Percentiles rank a stretch among this genome's conserved stretches.
Evolutionary conservation across 306 rosid genomes (phyloP).

Genomic region (Vigna trinervia): DNA sequence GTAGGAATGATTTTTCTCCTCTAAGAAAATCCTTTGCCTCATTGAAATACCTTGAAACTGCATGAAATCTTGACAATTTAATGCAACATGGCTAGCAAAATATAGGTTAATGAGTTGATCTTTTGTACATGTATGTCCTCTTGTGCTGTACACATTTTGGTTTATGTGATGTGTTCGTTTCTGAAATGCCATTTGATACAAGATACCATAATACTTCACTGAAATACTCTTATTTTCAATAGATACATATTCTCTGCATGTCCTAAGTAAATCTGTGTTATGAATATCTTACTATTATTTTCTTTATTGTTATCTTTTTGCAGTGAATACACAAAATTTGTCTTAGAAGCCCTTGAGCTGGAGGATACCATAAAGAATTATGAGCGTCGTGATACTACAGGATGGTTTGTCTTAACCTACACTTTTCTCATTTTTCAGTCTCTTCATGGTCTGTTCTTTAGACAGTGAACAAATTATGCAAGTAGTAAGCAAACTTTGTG

Average conservation of each 20-base stretch:
- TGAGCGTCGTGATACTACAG: conserved; percentile 66
- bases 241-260: conserved; percentile 22
- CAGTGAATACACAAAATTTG: conserved; percentile 87
- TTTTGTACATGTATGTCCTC: neutral
- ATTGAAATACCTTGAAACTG: neutral
- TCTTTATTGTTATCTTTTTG: conserved; percentile 42
- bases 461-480: neutral
- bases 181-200: conserved; percentile 1
- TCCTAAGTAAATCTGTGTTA: conserved; percentile 20
- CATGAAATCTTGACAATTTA: conserved; percentile 26
- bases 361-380: conserved; percentile 87
- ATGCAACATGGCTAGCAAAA: conserved; percentile 2
- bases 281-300: conserved; percentile 6
- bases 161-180: neutral
- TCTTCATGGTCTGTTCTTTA: conserved; percentile 13
- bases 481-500: neutral
- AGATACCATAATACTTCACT: neutral
- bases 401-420: conserved; percentile 70
- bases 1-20: neutral
- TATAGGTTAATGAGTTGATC: conserved; percentile 17
- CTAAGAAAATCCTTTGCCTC: neutral
- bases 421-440: conserved; percentile 3
- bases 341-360: conserved; percentile 84
- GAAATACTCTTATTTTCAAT: conserved; percentile 16
- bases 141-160: neutral